Percentiles rank a stretch among this genome's conserved stretches.
Evolutionary conservation across 106 monocot species (phyloP).

Genomic region (Dendrobium chrysotoxum): DNA sequence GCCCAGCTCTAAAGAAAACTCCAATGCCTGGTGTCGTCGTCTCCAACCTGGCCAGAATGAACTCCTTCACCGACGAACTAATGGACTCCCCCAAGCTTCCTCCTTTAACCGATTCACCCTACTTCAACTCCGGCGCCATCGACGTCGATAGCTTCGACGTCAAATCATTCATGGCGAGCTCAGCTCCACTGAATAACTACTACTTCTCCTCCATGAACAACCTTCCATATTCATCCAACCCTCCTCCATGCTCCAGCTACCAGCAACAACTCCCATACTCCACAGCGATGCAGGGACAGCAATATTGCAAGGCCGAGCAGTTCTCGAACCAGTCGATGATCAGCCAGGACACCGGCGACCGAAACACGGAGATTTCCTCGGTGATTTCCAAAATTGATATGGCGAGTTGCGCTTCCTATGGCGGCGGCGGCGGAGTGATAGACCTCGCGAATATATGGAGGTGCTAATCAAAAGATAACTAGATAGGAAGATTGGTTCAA

Average conservation of each 20-base stretch:
- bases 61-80: slow-evolving; percentile 3
- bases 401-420: slow-evolving; percentile 3
- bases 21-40: slow-evolving; percentile 7
- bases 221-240: background rate
- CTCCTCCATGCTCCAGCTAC: background rate
- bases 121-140: background rate
- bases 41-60: slow-evolving; percentile 5
- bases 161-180: background rate
- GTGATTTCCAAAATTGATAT: slow-evolving; percentile 4
- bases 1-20: slow-evolving; percentile 18
- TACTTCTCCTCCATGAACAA: slow-evolving; percentile 5
- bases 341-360: slow-evolving; percentile 58
- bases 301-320: slow-evolving; percentile 57
- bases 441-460: background rate
- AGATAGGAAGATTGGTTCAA: background rate
- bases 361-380: slow-evolving; percentile 67
- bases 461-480: background rate
- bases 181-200: background rate
- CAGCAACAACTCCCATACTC: background rate
- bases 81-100: slow-evolving; percentile 29
- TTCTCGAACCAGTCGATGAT: slow-evolving; percentile 41
- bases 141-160: background rate
- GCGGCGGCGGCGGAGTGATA: background rate
- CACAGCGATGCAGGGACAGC: slow-evolving; percentile 3
- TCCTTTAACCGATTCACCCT: slow-evolving; percentile 35